Evolutionary conservation across 1,284 basidiomycete species (phyloP).

Genomic region (Fomes fomentarius): DNA sequence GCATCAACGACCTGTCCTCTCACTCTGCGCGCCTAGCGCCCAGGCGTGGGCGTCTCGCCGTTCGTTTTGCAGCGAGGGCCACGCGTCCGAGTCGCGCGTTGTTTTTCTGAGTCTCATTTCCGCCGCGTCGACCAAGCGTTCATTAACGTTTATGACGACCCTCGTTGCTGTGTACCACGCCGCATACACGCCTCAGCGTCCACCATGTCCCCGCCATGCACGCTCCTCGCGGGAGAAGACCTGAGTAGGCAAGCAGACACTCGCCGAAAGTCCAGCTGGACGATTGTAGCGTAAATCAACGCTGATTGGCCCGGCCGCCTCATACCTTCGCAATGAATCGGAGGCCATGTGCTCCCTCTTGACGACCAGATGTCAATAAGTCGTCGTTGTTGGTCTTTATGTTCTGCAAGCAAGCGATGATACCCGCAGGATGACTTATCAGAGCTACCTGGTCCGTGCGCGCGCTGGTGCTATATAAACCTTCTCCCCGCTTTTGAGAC

Average conservation of each 20-base stretch:
- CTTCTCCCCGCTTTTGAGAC: neutral
- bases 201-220: neutral
- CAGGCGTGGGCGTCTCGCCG: neutral
- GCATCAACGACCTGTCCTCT: constrained; percentile 12
- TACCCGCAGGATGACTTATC: constrained; percentile 13
- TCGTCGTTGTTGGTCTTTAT: neutral
- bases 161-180: constrained; percentile 17
- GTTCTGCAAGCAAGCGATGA: neutral
- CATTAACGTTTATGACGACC: neutral
- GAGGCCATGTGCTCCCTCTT: neutral
- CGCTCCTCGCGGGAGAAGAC: neutral
- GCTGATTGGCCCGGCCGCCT: neutral
- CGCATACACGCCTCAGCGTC: neutral
- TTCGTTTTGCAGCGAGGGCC: neutral
- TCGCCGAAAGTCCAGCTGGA: too few relatives aligned
- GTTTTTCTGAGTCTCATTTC: neutral
- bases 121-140: neutral
- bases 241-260: too few relatives aligned
- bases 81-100: neutral
- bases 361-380: neutral
- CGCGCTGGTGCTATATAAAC: constrained; percentile 20
- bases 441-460: constrained; percentile 22
- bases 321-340: neutral
- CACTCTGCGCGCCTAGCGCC: neutral
- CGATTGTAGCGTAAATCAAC: too few relatives aligned